Evolutionary conservation across 1,139 yeast species (phyloP), one percentile per base, ranked within the genome.

Genomic region (Wickerhamomyces sp.): DNA sequence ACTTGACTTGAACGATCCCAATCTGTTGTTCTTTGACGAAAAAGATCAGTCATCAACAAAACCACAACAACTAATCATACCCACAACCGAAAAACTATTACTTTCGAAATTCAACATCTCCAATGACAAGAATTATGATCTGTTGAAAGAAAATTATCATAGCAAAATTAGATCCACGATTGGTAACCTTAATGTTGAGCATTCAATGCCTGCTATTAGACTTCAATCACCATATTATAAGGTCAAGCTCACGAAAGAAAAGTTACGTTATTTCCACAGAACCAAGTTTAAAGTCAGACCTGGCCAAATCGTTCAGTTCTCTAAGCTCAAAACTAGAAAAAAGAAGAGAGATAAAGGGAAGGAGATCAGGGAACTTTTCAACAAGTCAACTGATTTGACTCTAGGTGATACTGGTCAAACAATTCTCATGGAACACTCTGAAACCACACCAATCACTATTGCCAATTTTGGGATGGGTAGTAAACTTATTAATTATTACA

Each of bases 391-490:
- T 3, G 98, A 91, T 62, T 71, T 94, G 48, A 84, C 98, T 0
- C 64, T 84, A 5, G 88, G 95, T 27, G 99, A 94, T 61, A 78
- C 89, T 1, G 89, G 90, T 0, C 79, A 81, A 15, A 75, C 89
- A 27, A 79, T 89, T 49, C 75, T 88, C 44, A 71, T 90, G 73
- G 99, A 94, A 62, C 93, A 90, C 60, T 79, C 95, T 7, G 99
- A 94, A 63, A 96, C 93, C 62, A 76, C 76, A 47, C 99, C 99
- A 0, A 68, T 83, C 48, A 85, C 88, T 6, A 66, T 93, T 34
- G 85, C 94, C 6, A 88, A 87, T 51, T 88, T 85, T 63, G 99
- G 99, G 48, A 94, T 94, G 99, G 95, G 96, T 9, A 84, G 93
- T 34, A 93, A 93, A 62, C 70, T 94, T 51, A 86, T 94, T 56